phyloP scores from a whole-genome alignment of 257 asterid genomes.

The Solanum ossicruentum region DNA sequence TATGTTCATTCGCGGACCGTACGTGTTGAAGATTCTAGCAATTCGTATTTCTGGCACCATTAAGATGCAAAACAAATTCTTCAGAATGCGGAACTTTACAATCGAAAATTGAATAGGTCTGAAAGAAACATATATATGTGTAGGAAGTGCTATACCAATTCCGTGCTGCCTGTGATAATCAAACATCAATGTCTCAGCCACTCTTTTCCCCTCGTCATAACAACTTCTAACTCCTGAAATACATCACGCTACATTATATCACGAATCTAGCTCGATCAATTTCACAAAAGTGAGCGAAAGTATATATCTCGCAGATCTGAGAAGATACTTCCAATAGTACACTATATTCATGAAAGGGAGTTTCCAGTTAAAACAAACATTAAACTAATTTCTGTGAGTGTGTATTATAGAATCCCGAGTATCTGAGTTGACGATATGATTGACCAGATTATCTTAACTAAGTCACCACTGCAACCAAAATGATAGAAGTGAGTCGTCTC shows the following conservation, averaged over 20 bases:
- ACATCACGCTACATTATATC: background rate
- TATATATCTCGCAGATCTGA: background rate
- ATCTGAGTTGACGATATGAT: background rate
- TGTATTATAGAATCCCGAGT: too few relatives aligned
- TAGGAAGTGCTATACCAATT: slow-evolving; percentile 35
- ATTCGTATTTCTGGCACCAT: slow-evolving; percentile 61
- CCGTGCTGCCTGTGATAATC: slow-evolving; percentile 98
- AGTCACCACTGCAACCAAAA: background rate
- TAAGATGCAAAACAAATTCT: background rate
- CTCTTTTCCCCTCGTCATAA: slow-evolving; percentile 92
- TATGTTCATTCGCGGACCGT: slow-evolving; percentile 96
- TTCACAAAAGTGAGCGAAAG: background rate
- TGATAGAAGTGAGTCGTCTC: background rate
- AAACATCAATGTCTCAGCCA: slow-evolving; percentile 94
- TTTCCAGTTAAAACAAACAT: too few relatives aligned
- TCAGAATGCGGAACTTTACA: background rate
- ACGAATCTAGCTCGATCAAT: background rate
- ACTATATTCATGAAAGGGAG: too few relatives aligned
- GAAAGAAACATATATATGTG: background rate
- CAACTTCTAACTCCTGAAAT: slow-evolving; percentile 91
- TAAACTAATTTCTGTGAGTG: too few relatives aligned
- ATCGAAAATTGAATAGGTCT: background rate
- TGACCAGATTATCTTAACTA: background rate
- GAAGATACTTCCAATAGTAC: background rate
- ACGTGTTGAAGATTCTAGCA: slow-evolving; percentile 94